A percentile compares a stretch with the other conserved stretches of the same genome.
Conservation (phyloP, 2,329 filamentous ascomycete genomes). For the Exserohilum rostratum region DNA sequence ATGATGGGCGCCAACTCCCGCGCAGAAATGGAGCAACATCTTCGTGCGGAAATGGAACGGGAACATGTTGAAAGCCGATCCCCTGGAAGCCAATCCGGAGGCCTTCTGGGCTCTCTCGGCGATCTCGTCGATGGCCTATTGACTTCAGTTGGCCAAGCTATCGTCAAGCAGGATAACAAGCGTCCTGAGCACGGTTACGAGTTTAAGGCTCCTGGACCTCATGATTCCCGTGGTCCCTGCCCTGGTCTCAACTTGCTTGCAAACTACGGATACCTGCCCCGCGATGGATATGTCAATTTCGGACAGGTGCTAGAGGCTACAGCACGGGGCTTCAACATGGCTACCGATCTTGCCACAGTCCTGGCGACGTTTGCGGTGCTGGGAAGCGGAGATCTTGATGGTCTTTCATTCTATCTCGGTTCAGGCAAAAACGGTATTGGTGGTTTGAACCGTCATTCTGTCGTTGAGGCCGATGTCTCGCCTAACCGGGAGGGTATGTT, state of each 20-base stretch:
- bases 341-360: slow-evolving; percentile 37
- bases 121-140: slow-evolving; percentile 21
- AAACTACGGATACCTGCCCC: slow-evolving; percentile 59
- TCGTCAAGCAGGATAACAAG: slow-evolving; percentile 24
- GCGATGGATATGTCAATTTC: slow-evolving; percentile 44
- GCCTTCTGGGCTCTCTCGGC: slow-evolving; percentile 14
- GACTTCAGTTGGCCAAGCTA: slow-evolving; percentile 23
- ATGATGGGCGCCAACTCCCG: slow-evolving; percentile 23
- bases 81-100: slow-evolving; percentile 15
- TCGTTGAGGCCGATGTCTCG: slow-evolving; percentile 45
- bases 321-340: slow-evolving; percentile 32
- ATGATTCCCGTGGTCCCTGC: slow-evolving; percentile 49
- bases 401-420: slow-evolving; percentile 28
- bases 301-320: slow-evolving; percentile 24
- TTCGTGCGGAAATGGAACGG: slow-evolving; percentile 16
- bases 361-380: slow-evolving; percentile 35
- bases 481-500: slow-evolving; percentile 47
- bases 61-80: slow-evolving; percentile 13
- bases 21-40: slow-evolving; percentile 15
- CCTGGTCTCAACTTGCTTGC: slow-evolving; percentile 61
- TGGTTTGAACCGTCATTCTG: slow-evolving; percentile 50
- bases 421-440: slow-evolving; percentile 25
- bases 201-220: slow-evolving; percentile 22
- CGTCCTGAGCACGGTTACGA: slow-evolving; percentile 28
- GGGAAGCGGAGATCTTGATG: slow-evolving; percentile 28